phyloP scores from a whole-genome alignment of 306 rosid species.

The Cyclanthera cordifolia region DNA sequence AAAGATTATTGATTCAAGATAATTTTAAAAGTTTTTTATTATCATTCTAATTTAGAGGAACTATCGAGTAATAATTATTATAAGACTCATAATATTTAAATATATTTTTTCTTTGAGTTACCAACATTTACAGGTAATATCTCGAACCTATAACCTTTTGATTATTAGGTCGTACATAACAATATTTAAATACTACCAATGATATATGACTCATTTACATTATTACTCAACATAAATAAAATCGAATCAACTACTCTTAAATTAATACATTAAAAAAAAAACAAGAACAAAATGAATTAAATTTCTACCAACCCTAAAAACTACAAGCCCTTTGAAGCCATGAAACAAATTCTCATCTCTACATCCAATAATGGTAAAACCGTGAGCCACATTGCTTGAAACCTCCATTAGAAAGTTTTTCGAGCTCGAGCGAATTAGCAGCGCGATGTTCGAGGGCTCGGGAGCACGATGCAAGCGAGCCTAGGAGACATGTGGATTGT shows the following conservation, averaged over 20 bases:
- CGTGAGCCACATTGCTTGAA: neutral
- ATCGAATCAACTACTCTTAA: neutral
- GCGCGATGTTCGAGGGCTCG: conserved; percentile 30
- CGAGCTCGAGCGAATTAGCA: neutral
- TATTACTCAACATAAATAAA: neutral
- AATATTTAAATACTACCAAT: too few relatives aligned
- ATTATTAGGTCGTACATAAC: too few relatives aligned
- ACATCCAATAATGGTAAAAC: neutral
- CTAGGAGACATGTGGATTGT: conserved; percentile 54
- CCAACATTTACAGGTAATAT: too few relatives aligned
- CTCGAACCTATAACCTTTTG: too few relatives aligned
- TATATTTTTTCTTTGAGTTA: too few relatives aligned
- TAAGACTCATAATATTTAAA: too few relatives aligned
- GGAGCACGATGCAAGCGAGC: conserved; percentile 42
- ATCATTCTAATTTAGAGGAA: too few relatives aligned
- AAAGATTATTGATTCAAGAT: too few relatives aligned
- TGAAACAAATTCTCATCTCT: neutral
- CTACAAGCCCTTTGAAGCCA: neutral
- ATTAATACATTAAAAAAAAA: neutral
- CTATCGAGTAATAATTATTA: too few relatives aligned
- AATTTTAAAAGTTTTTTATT: too few relatives aligned
- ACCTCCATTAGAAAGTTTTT: too few relatives aligned
- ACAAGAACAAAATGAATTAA: neutral
- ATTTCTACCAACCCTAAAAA: neutral
- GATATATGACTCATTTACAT: neutral